Evolutionary conservation across 345 rosid species (phyloP).

Genomic region (Anastatica hierochuntica): DNA sequence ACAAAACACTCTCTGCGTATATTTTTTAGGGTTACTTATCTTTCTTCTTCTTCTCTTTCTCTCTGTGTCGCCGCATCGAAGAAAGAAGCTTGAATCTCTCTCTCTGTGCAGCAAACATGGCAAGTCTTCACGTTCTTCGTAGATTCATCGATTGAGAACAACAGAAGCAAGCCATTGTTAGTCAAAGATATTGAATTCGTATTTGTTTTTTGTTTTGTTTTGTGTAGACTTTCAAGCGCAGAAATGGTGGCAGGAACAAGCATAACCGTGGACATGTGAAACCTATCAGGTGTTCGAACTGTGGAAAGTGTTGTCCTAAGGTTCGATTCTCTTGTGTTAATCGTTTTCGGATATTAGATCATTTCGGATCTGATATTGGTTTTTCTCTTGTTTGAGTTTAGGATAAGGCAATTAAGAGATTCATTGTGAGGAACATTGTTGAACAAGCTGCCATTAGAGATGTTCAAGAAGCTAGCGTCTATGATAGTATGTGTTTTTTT

Average conservation of each 20-base stretch:
- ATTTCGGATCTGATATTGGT: background rate
- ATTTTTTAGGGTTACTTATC: too few relatives aligned
- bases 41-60: too few relatives aligned
- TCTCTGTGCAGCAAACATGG: background rate
- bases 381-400: conserved; percentile 3
- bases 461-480: conserved; percentile 79
- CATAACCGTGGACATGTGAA: conserved; percentile 88
- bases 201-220: background rate
- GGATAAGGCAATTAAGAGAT: conserved; percentile 87
- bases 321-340: conserved; percentile 5
- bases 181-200: background rate
- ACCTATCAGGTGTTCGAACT: conserved; percentile 84
- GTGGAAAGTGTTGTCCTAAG: conserved; percentile 92
- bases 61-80: background rate
- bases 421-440: conserved; percentile 81
- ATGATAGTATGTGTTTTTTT: conserved; percentile 38
- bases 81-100: background rate
- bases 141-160: background rate
- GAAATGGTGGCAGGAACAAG: conserved; percentile 95
- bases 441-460: conserved; percentile 92
- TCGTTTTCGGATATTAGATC: background rate
- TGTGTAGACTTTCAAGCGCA: conserved; percentile 77
- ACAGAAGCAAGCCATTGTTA: background rate
- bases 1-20: too few relatives aligned
- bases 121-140: background rate